Evolutionary conservation across 768 basidiomycete species (phyloP).

Genomic region (Rhodotorula toruloides): DNA sequence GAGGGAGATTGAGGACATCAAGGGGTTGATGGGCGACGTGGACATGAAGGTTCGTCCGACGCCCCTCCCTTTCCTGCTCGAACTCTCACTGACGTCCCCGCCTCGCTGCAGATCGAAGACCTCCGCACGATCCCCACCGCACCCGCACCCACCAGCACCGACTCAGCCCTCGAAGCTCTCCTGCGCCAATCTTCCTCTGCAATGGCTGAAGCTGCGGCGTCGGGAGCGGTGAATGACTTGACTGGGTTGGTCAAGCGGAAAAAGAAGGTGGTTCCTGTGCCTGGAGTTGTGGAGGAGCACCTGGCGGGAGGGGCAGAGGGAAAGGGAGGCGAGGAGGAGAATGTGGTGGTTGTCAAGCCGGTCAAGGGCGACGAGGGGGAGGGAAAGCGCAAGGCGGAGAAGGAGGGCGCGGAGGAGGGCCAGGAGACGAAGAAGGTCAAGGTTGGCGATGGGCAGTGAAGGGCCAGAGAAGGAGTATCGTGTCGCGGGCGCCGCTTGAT

Average conservation of each 20-base stretch:
- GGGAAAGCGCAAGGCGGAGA: not conserved
- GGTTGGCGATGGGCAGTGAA: no score
- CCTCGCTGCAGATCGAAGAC: constrained; percentile 33
- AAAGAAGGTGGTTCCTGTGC: constrained; percentile 15
- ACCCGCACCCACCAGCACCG: constrained; percentile 19
- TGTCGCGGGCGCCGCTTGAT: no score
- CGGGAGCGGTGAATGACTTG: constrained; percentile 28
- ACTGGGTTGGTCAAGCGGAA: constrained; percentile 34
- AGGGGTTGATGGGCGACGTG: constrained; percentile 31
- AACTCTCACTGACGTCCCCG: no score
- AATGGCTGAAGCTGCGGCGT: not conserved
- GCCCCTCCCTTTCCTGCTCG: no score
- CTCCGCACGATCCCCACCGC: constrained; percentile 29
- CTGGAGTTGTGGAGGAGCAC: not conserved
- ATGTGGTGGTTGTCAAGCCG: not conserved
- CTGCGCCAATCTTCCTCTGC: constrained; percentile 13
- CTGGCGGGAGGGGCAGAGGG: not conserved
- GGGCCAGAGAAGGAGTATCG: no score
- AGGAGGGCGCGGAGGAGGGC: not conserved
- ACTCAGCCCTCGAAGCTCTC: constrained; percentile 21
- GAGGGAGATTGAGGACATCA: constrained; percentile 30
- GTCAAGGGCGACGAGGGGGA: not conserved
- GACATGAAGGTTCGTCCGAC: constrained; percentile 29
- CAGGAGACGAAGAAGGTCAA: not conserved
- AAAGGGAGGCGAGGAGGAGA: constrained; percentile 13